These are phyloP conservation scores for Bipolaris oryzae DNA, from an alignment of 2,329 filamentous ascomycete species.

Conservation along the genomic window DNA sequence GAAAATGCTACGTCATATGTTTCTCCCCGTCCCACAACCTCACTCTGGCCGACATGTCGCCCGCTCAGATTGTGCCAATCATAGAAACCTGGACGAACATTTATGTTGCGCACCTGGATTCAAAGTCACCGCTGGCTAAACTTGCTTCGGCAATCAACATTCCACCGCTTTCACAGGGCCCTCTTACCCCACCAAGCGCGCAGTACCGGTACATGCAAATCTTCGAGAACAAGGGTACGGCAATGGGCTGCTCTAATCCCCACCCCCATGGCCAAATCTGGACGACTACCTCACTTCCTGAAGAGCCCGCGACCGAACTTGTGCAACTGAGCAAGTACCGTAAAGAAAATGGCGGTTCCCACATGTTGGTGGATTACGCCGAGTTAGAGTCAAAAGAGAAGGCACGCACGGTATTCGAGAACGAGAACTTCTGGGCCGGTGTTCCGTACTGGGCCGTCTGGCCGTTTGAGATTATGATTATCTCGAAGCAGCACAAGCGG, in stretches of 20 bases:
- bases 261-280: constrained; percentile 97
- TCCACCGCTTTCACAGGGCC: constrained; percentile 54
- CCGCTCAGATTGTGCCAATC: constrained; percentile 77
- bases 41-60: constrained; percentile 87
- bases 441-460: constrained; percentile 98
- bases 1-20: constrained; percentile 95
- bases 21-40: constrained; percentile 91
- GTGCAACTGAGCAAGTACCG: constrained; percentile 80
- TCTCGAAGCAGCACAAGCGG: constrained; percentile 82
- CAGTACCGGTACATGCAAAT: constrained; percentile 98
- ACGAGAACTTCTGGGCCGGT: constrained; percentile 80
- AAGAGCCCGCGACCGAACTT: constrained; percentile 84
- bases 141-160: constrained; percentile 55
- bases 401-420: constrained; percentile 88
- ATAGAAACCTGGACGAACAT: constrained; percentile 91
- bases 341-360: constrained; percentile 70
- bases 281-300: constrained; percentile 89
- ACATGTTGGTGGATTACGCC: constrained; percentile 87
- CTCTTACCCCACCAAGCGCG: constrained; percentile 63
- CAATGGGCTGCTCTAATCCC: constrained; percentile 98
- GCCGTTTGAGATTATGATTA: constrained; percentile 94
- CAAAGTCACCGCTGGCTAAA: constrained; percentile 67
- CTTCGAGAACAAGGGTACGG: constrained; percentile 97
- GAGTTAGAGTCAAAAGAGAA: constrained; percentile 79
- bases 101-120: constrained; percentile 80